Percentiles rank a stretch among this genome's conserved stretches.
phyloP scores from a whole-genome alignment of 176 grass and related monocot genomes.

The Oryza australiensis region DNA sequence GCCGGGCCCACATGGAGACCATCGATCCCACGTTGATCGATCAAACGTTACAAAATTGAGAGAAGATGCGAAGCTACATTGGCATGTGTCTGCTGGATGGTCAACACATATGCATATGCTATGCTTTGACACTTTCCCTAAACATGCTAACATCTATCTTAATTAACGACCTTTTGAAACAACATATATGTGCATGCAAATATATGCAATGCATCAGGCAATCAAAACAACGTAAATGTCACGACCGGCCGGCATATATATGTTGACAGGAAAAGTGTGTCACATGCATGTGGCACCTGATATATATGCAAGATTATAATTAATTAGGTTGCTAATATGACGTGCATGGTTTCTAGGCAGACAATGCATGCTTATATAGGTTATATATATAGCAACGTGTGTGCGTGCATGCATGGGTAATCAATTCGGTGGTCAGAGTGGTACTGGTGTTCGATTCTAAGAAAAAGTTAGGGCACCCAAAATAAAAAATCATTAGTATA shows the following conservation, averaged over 20 bases:
- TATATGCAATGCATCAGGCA: background rate
- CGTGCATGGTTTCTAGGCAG: background rate
- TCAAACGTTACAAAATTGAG: background rate
- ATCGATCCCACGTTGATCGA: background rate
- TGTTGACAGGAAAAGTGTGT: background rate
- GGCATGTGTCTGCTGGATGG: constrained; percentile 2
- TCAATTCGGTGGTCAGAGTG: too few species aligned
- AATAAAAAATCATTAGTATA: too few species aligned
- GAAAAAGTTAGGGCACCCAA: too few species aligned
- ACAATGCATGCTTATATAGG: background rate
- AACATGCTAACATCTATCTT: background rate
- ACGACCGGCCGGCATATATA: background rate
- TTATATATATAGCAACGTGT: background rate
- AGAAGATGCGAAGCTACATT: background rate
- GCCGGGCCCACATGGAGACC: background rate
- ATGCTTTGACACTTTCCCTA: background rate
- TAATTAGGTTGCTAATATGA: background rate
- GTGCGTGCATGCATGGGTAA: too few species aligned
- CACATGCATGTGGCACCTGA: background rate
- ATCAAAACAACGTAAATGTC: background rate
- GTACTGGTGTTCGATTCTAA: too few species aligned
- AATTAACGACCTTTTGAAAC: background rate
- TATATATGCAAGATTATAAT: too few species aligned
- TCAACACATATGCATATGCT: background rate
- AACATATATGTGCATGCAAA: background rate